phyloP scores from a whole-genome alignment of 805 yeast genomes.

The Hanseniaspora guilliermondii region DNA sequence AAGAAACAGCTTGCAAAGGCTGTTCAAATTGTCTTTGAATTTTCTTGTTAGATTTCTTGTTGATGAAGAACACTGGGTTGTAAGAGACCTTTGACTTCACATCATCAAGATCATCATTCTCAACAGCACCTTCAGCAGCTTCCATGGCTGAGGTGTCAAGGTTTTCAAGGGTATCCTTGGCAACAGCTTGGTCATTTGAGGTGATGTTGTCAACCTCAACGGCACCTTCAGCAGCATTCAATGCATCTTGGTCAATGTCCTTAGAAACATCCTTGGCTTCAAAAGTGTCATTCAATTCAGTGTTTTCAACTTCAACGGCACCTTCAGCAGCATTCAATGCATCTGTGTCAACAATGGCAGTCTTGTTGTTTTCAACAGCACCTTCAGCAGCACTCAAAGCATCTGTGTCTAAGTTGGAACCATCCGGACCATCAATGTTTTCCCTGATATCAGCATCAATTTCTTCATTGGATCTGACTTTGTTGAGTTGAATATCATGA shows the following conservation, averaged over 20 bases:
- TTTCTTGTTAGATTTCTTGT: slow-evolving; percentile 2
- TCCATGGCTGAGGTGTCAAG: not conserved
- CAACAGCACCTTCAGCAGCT: slow-evolving; percentile 3
- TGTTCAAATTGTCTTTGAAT: not conserved
- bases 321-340: not conserved
- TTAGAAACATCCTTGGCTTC: not conserved
- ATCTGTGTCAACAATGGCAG: not conserved
- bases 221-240: not conserved
- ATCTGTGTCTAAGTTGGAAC: not conserved
- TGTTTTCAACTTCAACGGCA: not conserved
- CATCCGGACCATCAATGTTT: not conserved
- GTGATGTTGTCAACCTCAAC: not conserved
- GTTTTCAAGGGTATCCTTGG: not conserved
- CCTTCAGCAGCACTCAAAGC: not conserved
- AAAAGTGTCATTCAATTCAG: not conserved
- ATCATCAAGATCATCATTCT: not conserved
- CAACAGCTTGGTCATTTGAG: not conserved
- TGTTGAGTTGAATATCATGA: not conserved
- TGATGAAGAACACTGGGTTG: slow-evolving; percentile 9
- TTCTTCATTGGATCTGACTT: not conserved
- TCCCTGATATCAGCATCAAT: not conserved
- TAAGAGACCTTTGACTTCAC: slow-evolving; percentile 6
- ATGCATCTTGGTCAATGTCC: not conserved
- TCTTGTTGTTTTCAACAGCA: not conserved
- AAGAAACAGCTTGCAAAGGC: not conserved